A percentile compares a stretch with the other conserved stretches of the same genome.
Conservation (phyloP, 2,329 filamentous ascomycete genomes). For the Botrytis sinoallii region DNA sequence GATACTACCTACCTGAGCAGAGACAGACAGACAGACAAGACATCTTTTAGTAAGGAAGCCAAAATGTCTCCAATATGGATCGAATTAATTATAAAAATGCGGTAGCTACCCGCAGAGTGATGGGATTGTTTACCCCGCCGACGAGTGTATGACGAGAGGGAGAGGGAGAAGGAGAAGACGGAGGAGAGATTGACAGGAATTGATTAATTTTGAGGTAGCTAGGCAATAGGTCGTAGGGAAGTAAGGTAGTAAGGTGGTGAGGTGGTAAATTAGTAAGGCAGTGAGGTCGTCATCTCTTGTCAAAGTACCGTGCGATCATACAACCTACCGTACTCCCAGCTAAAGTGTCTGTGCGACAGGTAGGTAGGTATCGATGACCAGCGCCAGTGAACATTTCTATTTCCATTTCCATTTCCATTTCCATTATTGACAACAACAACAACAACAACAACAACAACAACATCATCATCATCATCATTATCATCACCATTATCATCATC, state of each 20-base stretch:
- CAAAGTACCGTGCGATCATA: background rate
- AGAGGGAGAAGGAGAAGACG: background rate
- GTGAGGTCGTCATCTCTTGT: background rate
- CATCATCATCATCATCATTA: background rate
- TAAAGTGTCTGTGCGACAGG: background rate
- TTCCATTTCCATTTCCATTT: background rate
- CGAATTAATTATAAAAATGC: background rate
- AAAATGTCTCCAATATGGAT: background rate
- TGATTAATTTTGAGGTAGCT: background rate
- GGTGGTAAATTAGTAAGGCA: background rate
- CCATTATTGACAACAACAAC: background rate
- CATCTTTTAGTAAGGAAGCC: background rate
- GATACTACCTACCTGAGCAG: background rate
- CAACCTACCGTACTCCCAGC: background rate
- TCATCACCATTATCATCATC: background rate
- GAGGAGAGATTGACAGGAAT: background rate
- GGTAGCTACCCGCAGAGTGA: background rate
- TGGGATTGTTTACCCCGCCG: background rate
- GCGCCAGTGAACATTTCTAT: background rate
- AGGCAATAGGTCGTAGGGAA: background rate
- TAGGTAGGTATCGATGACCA: background rate
- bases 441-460: background rate
- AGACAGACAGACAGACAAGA: background rate
- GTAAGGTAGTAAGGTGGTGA: background rate
- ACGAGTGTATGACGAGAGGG: background rate